Conservation (phyloP, 352 stramenopile species). For the Peronospora belbahrii region DNA sequence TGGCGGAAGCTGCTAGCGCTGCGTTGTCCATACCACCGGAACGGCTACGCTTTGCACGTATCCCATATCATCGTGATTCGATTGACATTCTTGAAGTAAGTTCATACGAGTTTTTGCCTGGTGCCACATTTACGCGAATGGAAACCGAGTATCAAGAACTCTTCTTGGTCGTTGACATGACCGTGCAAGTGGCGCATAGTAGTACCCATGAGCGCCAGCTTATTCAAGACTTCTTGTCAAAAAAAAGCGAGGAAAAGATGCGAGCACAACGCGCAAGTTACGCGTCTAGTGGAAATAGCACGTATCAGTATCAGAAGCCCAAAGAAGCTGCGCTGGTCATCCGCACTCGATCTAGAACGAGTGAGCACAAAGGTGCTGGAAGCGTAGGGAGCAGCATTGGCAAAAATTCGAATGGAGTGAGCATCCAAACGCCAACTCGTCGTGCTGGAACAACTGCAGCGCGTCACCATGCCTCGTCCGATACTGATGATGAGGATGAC, state of each 20-base stretch:
- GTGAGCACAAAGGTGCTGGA: slow-evolving; percentile 37
- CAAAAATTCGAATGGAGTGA: slow-evolving; percentile 46
- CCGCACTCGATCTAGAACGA: slow-evolving; percentile 60
- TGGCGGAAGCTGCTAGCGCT: slow-evolving; percentile 28
- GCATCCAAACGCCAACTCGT: slow-evolving; percentile 39
- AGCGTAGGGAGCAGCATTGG: slow-evolving; percentile 47
- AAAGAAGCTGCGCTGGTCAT: slow-evolving; percentile 77
- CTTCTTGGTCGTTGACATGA: slow-evolving; percentile 54
- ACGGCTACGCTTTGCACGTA: slow-evolving; percentile 45
- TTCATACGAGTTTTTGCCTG: slow-evolving; percentile 33
- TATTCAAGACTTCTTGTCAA: slow-evolving; percentile 49
- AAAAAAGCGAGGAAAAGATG: slow-evolving; percentile 55
- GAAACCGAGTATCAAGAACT: slow-evolving; percentile 57
- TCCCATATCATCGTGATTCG: slow-evolving; percentile 54
- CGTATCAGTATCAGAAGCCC: slow-evolving; percentile 61
- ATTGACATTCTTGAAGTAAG: slow-evolving; percentile 72
- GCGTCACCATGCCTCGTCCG: slow-evolving; percentile 36
- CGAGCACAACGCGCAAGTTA: slow-evolving; percentile 39
- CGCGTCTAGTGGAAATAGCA: slow-evolving; percentile 33
- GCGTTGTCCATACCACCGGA: slow-evolving; percentile 44
- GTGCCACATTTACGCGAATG: slow-evolving; percentile 17
- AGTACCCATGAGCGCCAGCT: slow-evolving; percentile 35
- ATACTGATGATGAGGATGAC: slow-evolving; percentile 74
- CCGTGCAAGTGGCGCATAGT: slow-evolving; percentile 33
- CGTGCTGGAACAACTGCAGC: slow-evolving; percentile 15